Conservation (phyloP, 106 monocot species). For the Acanthochlamys bracteata region DNA sequence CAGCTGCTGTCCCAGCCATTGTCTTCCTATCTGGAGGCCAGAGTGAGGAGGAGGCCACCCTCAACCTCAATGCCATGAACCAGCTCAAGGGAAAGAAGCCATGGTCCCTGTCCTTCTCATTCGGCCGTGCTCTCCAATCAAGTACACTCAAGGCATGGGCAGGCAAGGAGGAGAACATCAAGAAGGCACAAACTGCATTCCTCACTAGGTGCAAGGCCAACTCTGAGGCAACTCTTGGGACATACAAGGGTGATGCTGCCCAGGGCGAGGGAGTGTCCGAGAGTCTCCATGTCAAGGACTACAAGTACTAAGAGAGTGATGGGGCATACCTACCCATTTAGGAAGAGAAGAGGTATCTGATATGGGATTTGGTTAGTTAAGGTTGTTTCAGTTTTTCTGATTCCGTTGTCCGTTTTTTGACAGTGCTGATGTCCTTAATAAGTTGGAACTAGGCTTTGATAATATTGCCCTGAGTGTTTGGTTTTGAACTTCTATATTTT, state of each 20-base stretch:
- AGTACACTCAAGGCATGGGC: constrained; percentile 48
- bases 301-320: constrained; percentile 9
- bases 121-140: constrained; percentile 44
- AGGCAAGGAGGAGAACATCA: constrained; percentile 41
- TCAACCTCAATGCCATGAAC: constrained; percentile 11
- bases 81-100: constrained; percentile 39
- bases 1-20: constrained; percentile 7
- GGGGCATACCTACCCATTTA: neutral
- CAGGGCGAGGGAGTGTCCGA: constrained; percentile 18
- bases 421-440: neutral
- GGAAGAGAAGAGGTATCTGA: neutral
- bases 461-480: neutral
- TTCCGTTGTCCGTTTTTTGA: neutral
- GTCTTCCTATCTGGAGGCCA: constrained; percentile 12
- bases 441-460: constrained; percentile 5
- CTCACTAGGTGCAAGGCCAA: constrained; percentile 54
- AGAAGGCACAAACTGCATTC: constrained; percentile 38
- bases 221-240: constrained; percentile 37
- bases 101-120: constrained; percentile 46
- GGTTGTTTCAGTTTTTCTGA: neutral
- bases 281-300: constrained; percentile 31
- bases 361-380: neutral
- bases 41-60: constrained; percentile 11
- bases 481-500: neutral
- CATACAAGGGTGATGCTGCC: constrained; percentile 31